These are phyloP conservation scores for Phytopythium helicoides DNA, from an alignment of 352 stramenopile genomes.

Conservation along the genomic window DNA sequence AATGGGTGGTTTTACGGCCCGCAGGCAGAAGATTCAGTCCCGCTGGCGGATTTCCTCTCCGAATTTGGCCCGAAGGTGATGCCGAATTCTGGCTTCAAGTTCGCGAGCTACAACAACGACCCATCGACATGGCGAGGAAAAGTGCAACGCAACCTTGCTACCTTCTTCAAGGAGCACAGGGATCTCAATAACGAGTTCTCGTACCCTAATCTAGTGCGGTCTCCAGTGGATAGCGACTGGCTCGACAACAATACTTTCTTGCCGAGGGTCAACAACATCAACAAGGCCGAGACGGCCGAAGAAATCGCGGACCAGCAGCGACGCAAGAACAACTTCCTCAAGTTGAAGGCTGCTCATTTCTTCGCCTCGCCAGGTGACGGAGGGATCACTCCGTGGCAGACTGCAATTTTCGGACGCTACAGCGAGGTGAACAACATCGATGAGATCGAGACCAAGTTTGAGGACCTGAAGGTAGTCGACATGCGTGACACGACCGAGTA, in stretches of 20 bases:
- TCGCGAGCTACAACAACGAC: constrained; percentile 16
- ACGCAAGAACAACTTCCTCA: constrained; percentile 38
- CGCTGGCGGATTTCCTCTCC: constrained; percentile 17
- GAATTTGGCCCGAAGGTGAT: constrained; percentile 22
- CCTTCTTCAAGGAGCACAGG: background rate
- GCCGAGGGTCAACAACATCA: constrained; percentile 36
- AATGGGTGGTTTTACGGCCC: constrained; percentile 56
- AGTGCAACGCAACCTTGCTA: background rate
- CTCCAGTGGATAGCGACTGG: constrained; percentile 23
- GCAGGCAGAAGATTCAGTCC: constrained; percentile 25
- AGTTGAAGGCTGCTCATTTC: constrained; percentile 30
- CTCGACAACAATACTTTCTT: constrained; percentile 30
- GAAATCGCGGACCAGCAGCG: constrained; percentile 18
- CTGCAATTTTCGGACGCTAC: constrained; percentile 30
- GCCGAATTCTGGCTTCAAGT: constrained; percentile 27
- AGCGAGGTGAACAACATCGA: constrained; percentile 23
- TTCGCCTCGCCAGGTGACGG: constrained; percentile 34
- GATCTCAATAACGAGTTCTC: constrained; percentile 33
- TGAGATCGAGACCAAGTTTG: constrained; percentile 23
- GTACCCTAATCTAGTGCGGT: constrained; percentile 35
- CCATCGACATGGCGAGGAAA: background rate
- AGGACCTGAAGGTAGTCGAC: constrained; percentile 17
- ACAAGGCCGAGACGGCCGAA: constrained; percentile 3
- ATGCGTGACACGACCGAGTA: constrained; percentile 27
- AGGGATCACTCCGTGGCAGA: constrained; percentile 36